Evolutionary conservation across 352 stramenopile species (phyloP), one percentile per base, ranked within the genome.

Genomic region (Phytophthora sansomeana): DNA sequence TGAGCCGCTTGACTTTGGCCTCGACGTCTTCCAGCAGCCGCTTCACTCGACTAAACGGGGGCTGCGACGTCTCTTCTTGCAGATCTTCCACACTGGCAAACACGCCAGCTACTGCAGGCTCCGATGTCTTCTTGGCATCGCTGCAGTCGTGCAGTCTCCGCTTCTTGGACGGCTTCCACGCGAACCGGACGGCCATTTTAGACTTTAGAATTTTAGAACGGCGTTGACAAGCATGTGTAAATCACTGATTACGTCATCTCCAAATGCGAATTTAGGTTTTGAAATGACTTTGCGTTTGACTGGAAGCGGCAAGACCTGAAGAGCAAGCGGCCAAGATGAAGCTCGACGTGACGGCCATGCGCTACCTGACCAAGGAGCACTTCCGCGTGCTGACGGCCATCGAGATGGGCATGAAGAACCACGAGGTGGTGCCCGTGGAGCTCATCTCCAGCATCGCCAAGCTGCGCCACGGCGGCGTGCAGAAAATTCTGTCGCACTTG

Each of bases 341-440:
- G 83, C 89, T 98, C 69, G 93, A 98, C 69, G 92, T 97, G 47
- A 96, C 90, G 19, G 91, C 88, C 26, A 98, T 98, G 92, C 88
- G 92, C 54, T 97, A 97, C 74, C 85, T 98, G 70, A 96, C 88
- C 21, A 95, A 94, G 77, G 83, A 96, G 85, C 97, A 99, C 83
- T 99, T 99, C 81, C 93, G 98, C 44, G 97, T 99, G 58, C 90
- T 99, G 38, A 98, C 96, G 47, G 97, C 98, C 42, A 97, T 99
- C 49, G 98, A 99, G 79, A 97, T 98, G 82, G 97, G 97, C 55
- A 99, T 99, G 97, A 98, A 98, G 80, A 99, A 99, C 75, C 98
- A 99, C 77, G 93, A 98, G 50, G 79, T 99, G 33, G 98, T 99
- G 39, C 98, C 98, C 5, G 79, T 98, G 56, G 85, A 97, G 61